Conservation (phyloP, 257 asterid genomes). For the Plectranthus barbatus region DNA sequence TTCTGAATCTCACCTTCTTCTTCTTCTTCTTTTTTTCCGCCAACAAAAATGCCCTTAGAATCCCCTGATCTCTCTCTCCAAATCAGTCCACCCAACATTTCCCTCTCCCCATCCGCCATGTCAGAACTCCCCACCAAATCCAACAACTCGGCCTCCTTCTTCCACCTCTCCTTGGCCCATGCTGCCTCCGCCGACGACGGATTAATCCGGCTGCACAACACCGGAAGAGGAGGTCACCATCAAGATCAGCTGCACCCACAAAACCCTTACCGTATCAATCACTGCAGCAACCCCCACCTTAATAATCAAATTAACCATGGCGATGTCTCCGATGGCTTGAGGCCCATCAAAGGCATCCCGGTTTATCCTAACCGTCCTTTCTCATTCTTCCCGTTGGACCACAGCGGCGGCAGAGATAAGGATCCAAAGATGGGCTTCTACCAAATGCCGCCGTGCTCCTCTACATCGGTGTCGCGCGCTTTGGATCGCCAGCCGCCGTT, state of each 20-base stretch:
- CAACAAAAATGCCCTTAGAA: conserved; percentile 45
- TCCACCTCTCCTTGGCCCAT: conserved; percentile 65
- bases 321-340: conserved; percentile 48
- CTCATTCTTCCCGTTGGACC: conserved; percentile 35
- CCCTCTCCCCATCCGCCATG: conserved; percentile 13
- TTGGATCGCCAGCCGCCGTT: conserved; percentile 26
- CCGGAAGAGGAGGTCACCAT: background rate
- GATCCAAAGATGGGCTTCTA: conserved; percentile 43
- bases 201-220: no score
- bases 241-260: conserved; percentile 20
- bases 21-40: no score
- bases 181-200: no score
- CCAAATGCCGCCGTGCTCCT: conserved; percentile 26
- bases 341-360: conserved; percentile 74
- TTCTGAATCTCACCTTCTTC: no score
- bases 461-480: conserved; percentile 5
- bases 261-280: conserved; percentile 36
- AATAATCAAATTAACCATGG: conserved; percentile 18
- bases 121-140: conserved; percentile 2
- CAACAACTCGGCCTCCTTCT: conserved; percentile 25
- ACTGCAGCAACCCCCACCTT: conserved; percentile 28
- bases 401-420: conserved; percentile 5
- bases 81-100: conserved; percentile 66
- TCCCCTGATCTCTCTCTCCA: conserved; percentile 91
- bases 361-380: conserved; percentile 52